Evolutionary conservation across 2,329 filamentous ascomycete species (phyloP).

Genomic region (Paraconiothyrium brasiliense): DNA sequence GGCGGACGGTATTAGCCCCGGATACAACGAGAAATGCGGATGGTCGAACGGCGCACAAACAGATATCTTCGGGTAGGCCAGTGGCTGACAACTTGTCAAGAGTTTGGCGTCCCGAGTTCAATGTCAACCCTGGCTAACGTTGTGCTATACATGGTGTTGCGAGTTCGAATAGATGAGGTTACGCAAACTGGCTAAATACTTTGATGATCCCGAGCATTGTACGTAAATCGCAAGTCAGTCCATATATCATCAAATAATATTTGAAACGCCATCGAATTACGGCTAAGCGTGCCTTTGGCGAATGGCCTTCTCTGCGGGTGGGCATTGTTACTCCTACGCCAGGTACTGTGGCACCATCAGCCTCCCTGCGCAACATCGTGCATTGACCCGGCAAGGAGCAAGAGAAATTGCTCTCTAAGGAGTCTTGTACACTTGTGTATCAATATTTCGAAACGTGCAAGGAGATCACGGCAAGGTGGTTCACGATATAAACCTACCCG

Average conservation of each 20-base stretch:
- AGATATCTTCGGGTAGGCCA: slow-evolving; percentile 33
- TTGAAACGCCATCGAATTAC: neutral
- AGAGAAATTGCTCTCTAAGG: neutral
- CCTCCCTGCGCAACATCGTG: neutral
- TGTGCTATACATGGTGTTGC: neutral
- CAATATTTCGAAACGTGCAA: neutral
- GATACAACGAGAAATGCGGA: slow-evolving; percentile 38
- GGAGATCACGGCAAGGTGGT: neutral
- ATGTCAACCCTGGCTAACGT: neutral
- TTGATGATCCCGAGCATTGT: neutral
- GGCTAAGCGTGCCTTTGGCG: neutral
- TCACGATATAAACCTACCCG: neutral
- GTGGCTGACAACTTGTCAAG: slow-evolving; percentile 2
- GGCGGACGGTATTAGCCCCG: slow-evolving; percentile 23
- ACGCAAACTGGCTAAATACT: neutral
- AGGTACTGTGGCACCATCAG: neutral
- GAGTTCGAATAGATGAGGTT: neutral
- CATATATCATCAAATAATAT: neutral
- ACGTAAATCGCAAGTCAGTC: neutral
- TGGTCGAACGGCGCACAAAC: slow-evolving; percentile 35
- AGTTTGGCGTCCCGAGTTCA: neutral
- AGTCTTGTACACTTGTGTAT: neutral
- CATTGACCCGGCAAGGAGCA: neutral
- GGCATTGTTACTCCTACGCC: neutral
- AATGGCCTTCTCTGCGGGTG: neutral